Evolutionary conservation across 2,329 filamentous ascomycete species (phyloP), one percentile per base, ranked within the genome.

Genomic region (Rhynchosporium secalis): DNA sequence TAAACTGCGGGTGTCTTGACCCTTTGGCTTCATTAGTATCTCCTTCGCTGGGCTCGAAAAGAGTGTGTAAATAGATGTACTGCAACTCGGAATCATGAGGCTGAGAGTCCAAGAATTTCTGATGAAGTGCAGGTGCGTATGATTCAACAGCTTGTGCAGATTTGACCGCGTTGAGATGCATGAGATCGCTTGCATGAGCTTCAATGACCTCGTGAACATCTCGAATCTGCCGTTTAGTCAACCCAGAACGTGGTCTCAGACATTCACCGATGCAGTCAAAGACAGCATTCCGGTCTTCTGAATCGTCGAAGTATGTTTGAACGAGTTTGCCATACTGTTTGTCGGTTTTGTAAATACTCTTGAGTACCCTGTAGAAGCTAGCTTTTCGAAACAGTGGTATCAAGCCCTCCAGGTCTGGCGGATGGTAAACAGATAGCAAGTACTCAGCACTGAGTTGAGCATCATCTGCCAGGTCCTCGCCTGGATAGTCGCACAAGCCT

Each of bases 401-500:
- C 69, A 98, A 79, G 9, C 81, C 81, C 38, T 87, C 81, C 64
- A 95, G 81, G 72, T 96, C 90, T 3, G 94, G 87, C 15, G 96
- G 95, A 60, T 95, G 92, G 73, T 98, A 97, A 4, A 95, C 86
- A 0, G 96, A 98, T 26, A 99, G 80, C 0, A 99, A 79, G 74
- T 99, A 99, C 76, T 99, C 95, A 0, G 91, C 90, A 72, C 95
- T 99, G n/a, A 99, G 83, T 76, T 99, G 93, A 49, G 94, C 96
- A 75, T 99, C 95, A 59, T 97, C 94, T 3, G 88, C 88, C 70
- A 98, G 83, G 64, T 94, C 90, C 10, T 84, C 79, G 2, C 87
- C 88, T 0, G 93, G 92, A 69, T 92, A 96, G 64, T 88, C 85
- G 78, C 95, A 99, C 4, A 99, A 81, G 2, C 92, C 89, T 43